Conservation (phyloP, 805 yeast genomes). For the Pichia sporocuriosa region DNA sequence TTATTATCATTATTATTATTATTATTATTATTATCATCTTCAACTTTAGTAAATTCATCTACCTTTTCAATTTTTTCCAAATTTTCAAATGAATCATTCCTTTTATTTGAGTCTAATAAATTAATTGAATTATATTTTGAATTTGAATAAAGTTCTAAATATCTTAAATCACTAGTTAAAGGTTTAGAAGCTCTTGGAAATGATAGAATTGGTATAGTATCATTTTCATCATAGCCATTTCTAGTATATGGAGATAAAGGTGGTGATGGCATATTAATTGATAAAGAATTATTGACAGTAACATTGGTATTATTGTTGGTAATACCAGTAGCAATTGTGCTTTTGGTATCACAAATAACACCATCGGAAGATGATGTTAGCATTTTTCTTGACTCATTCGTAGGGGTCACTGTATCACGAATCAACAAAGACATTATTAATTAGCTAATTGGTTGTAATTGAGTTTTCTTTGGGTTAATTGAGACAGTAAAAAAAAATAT, state of each 20-base stretch:
- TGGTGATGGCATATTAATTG: slow-evolving; percentile 31
- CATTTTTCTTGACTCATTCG: neutral
- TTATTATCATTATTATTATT: neutral
- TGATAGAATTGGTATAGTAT: slow-evolving; percentile 23
- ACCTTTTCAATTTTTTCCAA: too few relatives aligned
- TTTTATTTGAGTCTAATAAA: too few relatives aligned
- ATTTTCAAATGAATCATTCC: too few relatives aligned
- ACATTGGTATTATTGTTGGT: neutral
- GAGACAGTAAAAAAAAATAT: neutral
- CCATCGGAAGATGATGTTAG: too few relatives aligned
- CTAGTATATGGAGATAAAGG: slow-evolving; percentile 33
- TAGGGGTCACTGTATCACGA: slow-evolving; percentile 10
- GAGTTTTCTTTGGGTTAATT: slow-evolving; percentile 4
- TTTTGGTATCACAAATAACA: neutral
- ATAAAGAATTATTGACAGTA: too few relatives aligned
- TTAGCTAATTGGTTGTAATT: slow-evolving; percentile 3
- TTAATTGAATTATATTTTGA: slow-evolving; percentile 9
- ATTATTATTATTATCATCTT: neutral
- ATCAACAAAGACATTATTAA: slow-evolving; percentile 6
- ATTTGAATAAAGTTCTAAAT: slow-evolving; percentile 6
- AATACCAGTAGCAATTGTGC: neutral
- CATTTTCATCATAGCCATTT: slow-evolving; percentile 21
- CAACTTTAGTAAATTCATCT: too few relatives aligned
- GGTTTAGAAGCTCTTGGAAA: slow-evolving; percentile 23
- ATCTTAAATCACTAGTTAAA: slow-evolving; percentile 12